Conservation (phyloP, 352 stramenopile species). For the Lagenidium sp. region DNA sequence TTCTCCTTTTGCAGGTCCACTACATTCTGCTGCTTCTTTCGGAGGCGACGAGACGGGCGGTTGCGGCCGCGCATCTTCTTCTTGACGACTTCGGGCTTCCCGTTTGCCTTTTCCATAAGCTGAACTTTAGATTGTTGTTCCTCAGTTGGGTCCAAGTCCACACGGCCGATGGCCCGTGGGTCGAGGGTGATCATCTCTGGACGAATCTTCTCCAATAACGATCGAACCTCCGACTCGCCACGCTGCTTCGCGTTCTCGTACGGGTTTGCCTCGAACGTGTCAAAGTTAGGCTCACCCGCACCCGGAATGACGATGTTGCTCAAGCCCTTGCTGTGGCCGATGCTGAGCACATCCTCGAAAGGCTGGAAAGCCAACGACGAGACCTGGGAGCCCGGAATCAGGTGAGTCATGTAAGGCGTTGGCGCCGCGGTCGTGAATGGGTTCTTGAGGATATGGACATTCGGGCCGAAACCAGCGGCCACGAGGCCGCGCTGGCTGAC, state of each 20-base stretch:
- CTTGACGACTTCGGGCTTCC: conserved; percentile 62
- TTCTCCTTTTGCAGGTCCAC: conserved; percentile 92
- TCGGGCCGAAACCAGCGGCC: conserved; percentile 88
- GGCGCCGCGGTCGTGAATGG: conserved; percentile 70
- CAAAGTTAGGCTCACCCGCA: conserved; percentile 96
- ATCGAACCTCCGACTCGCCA: conserved; percentile 93
- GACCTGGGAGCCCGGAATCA: conserved; percentile 75
- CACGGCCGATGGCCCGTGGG: conserved; percentile 88
- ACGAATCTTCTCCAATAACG: conserved; percentile 96
- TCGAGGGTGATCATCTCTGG: conserved; percentile 98
- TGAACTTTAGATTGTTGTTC: conserved; percentile 80
- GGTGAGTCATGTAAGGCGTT: conserved; percentile 88
- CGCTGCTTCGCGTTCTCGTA: conserved; percentile 96
- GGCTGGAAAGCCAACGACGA: conserved; percentile 93
- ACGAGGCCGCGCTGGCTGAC: conserved; percentile 95
- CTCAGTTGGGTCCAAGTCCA: conserved; percentile 87
- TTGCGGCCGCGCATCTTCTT: conserved; percentile 98
- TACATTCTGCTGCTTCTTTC: conserved; percentile 98
- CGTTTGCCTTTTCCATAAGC: conserved; percentile 69
- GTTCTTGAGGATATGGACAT: conserved; percentile 90
- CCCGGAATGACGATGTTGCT: conserved; percentile 92
- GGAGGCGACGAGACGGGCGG: conserved; percentile 94
- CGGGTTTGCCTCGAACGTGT: conserved; percentile 97
- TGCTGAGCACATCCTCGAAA: conserved; percentile 96
- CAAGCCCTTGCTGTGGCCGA: conserved; percentile 88